Evolutionary conservation across 2,329 filamentous ascomycete genomes (phyloP).

Genomic region (Colletotrichum sp.): DNA sequence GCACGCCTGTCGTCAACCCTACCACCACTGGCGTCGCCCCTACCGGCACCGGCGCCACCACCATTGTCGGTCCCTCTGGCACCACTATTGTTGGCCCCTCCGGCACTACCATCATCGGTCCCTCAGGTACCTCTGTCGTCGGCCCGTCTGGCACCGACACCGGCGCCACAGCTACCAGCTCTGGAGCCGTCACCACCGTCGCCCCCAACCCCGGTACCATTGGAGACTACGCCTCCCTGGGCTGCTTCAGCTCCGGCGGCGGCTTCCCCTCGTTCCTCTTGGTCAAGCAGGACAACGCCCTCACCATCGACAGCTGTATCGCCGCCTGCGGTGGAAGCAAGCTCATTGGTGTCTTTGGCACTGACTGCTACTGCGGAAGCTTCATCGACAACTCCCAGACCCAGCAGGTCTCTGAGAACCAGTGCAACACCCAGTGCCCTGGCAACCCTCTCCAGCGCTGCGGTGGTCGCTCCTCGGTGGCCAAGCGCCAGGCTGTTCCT

Average conservation of each 20-base stretch:
- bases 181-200: neutral
- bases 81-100: neutral
- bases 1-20: too few species aligned
- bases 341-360: constrained; percentile 30
- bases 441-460: constrained; percentile 27
- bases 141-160: neutral
- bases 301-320: constrained; percentile 30
- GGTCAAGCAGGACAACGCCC: constrained; percentile 21
- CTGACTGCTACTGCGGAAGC: constrained; percentile 34
- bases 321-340: constrained; percentile 21
- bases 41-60: neutral
- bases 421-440: constrained; percentile 32
- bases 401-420: constrained; percentile 4
- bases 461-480: constrained; percentile 24
- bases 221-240: constrained; percentile 27
- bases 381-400: constrained; percentile 12
- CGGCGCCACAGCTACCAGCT: neutral
- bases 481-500: neutral
- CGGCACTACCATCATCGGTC: neutral
- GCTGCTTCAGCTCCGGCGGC: constrained; percentile 26
- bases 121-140: neutral
- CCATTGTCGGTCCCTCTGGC: neutral
- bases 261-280: constrained; percentile 29
- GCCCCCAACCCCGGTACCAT: constrained; percentile 20
- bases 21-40: too few species aligned